A percentile compares a stretch with the other conserved stretches of the same genome.
Conservation (phyloP, 192 early-diverging fungal species). For the Pilaira anomala region DNA sequence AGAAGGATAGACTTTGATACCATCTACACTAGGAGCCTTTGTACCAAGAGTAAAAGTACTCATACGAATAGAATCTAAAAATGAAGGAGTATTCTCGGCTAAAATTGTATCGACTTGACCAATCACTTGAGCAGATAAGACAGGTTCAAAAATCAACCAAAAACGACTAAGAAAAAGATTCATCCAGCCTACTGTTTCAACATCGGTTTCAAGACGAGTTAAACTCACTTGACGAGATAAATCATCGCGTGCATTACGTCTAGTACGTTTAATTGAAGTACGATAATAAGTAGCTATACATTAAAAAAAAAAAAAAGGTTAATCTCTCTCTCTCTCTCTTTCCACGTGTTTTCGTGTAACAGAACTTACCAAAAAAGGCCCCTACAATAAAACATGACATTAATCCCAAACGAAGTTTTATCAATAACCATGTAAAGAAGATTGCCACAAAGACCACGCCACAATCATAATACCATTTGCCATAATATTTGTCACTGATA, state of each 20-base stretch:
- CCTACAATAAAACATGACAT: slow-evolving; percentile 36
- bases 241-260: slow-evolving; percentile 67
- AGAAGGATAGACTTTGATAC: slow-evolving; percentile 67
- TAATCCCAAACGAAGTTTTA: slow-evolving; percentile 26
- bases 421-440: slow-evolving; percentile 30
- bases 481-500: slow-evolving; percentile 36
- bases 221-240: slow-evolving; percentile 60
- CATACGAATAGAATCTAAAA: slow-evolving; percentile 74
- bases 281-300: slow-evolving; percentile 64
- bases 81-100: slow-evolving; percentile 69
- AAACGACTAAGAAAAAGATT: slow-evolving; percentile 78
- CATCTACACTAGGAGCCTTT: slow-evolving; percentile 69
- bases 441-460: slow-evolving; percentile 21
- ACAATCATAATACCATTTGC: slow-evolving; percentile 36
- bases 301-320: not conserved
- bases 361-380: slow-evolving; percentile 35
- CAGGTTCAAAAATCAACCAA: slow-evolving; percentile 92
- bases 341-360: not conserved
- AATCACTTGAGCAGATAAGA: slow-evolving; percentile 70
- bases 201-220: slow-evolving; percentile 41
- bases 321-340: not conserved
- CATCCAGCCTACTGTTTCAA: slow-evolving; percentile 82
- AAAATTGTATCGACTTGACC: slow-evolving; percentile 69
- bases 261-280: slow-evolving; percentile 66
- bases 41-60: slow-evolving; percentile 76